A percentile compares a stretch with the other conserved stretches of the same genome.
These are phyloP conservation scores for Clitopilus hobsonii DNA, from an alignment of 768 basidiomycete genomes.

Conservation along the genomic window DNA sequence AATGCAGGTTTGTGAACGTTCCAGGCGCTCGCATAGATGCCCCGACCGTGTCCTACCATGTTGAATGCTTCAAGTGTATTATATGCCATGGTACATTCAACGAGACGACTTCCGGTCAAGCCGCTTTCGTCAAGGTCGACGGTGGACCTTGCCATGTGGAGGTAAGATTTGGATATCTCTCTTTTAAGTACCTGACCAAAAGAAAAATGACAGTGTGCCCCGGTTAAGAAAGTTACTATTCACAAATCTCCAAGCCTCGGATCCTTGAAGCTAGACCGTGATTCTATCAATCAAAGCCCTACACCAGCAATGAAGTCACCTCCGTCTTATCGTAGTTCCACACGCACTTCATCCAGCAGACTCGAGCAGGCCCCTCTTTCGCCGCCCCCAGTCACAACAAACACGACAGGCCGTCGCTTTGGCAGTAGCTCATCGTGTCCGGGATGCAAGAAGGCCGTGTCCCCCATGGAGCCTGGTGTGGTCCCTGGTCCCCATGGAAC, in stretches of 20 bases:
- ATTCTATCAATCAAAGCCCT: conserved; percentile 5
- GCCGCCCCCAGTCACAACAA: conserved; percentile 28
- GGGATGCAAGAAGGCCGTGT: conserved; percentile 69
- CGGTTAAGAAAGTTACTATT: conserved; percentile 34
- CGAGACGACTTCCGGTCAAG: conserved; percentile 55
- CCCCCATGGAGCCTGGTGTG: conserved; percentile 81
- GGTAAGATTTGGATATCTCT: conserved; percentile 21
- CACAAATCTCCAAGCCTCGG: conserved; percentile 26
- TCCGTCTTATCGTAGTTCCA: conserved; percentile 12
- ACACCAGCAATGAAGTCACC: conserved; percentile 1
- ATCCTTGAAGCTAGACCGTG: conserved; percentile 13
- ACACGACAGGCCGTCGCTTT: conserved; percentile 45
- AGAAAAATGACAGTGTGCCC: conserved; percentile 32
- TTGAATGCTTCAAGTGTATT: conserved; percentile 70
- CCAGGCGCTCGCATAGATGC: conserved; percentile 47
- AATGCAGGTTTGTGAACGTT: conserved; percentile 68
- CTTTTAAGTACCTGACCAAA: background rate
- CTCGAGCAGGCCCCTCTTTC: conserved; percentile 34
- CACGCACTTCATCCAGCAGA: conserved; percentile 29
- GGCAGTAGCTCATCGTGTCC: conserved; percentile 64
- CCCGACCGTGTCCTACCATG: conserved; percentile 61
- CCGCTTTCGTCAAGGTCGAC: conserved; percentile 64
- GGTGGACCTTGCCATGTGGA: conserved; percentile 69
- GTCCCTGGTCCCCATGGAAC: conserved; percentile 82
- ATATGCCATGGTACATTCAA: conserved; percentile 63